phyloP scores from a whole-genome alignment of 1,139 yeast species.

The Suhomyces bribrorum region DNA sequence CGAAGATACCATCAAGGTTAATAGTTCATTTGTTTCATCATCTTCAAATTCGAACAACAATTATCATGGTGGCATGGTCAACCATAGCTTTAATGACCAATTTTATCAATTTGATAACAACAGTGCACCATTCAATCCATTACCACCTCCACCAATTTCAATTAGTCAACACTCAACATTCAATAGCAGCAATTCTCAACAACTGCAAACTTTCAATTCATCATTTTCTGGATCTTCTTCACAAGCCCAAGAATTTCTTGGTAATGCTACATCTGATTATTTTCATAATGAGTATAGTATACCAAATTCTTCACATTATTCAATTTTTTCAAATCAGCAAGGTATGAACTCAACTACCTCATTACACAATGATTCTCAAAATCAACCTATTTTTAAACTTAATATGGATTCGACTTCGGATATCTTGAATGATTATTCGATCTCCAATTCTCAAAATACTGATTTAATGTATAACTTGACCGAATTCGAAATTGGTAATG shows the following conservation, averaged over 20 bases:
- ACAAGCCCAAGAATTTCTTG: slow-evolving; percentile 8
- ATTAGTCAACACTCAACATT: slow-evolving; percentile 7
- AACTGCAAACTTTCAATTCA: slow-evolving; percentile 9
- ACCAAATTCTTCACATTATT: slow-evolving; percentile 22
- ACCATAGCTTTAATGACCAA: slow-evolving; percentile 12
- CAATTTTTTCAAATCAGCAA: slow-evolving; percentile 29
- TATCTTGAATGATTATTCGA: slow-evolving; percentile 17
- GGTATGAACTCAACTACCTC: slow-evolving; percentile 22
- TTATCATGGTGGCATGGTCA: slow-evolving; percentile 8
- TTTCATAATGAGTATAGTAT: slow-evolving; percentile 17
- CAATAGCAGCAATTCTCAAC: slow-evolving; percentile 5
- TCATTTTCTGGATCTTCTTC: slow-evolving; percentile 13
- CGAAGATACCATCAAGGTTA: slow-evolving; percentile 28
- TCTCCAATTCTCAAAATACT: slow-evolving; percentile 11
- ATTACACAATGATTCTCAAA: slow-evolving; percentile 16
- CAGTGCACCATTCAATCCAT: slow-evolving; percentile 19
- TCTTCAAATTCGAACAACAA: slow-evolving; percentile 16
- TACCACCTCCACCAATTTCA: slow-evolving; percentile 28
- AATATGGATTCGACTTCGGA: slow-evolving; percentile 21
- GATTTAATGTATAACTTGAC: slow-evolving; percentile 28
- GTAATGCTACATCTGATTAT: slow-evolving; percentile 11
- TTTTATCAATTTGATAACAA: slow-evolving; percentile 14
- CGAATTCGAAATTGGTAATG: slow-evolving; percentile 31
- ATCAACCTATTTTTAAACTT: slow-evolving; percentile 18
- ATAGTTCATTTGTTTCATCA: slow-evolving; percentile 22